phyloP scores from a whole-genome alignment of 1,284 basidiomycete genomes.

The Cryptococcus sp. region DNA sequence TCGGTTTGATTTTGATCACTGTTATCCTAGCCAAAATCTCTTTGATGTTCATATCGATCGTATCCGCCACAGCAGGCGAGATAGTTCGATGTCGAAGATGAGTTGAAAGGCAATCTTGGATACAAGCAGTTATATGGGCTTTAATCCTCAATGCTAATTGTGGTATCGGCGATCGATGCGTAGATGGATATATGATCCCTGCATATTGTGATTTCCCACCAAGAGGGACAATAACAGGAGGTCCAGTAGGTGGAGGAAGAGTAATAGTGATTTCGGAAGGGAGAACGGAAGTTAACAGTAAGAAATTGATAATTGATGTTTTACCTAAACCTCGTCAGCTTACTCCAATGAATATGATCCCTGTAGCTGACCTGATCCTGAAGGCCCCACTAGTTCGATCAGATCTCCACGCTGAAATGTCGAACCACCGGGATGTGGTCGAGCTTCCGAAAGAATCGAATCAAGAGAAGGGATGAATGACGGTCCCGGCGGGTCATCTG shows the following conservation, averaged over 20 bases:
- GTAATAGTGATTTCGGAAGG: constrained; percentile 16
- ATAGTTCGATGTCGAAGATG: background rate
- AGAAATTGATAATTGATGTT: constrained; percentile 22
- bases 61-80: background rate
- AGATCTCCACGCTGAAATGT: constrained; percentile 43
- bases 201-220: constrained; percentile 30
- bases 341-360: constrained; percentile 2
- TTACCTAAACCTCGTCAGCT: constrained; percentile 19
- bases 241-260: background rate
- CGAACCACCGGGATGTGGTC: constrained; percentile 30
- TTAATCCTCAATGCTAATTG: constrained; percentile 18
- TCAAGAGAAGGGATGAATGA: constrained; percentile 40
- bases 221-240: constrained; percentile 14
- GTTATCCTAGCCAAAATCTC: constrained; percentile 14
- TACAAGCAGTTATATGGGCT: constrained; percentile 21
- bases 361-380: constrained; percentile 33
- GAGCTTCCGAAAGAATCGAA: constrained; percentile 18
- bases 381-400: constrained; percentile 39
- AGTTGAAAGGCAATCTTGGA: constrained; percentile 6
- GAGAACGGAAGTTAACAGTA: constrained; percentile 34
- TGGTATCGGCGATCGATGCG: constrained; percentile 19
- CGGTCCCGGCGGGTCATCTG: constrained; percentile 40
- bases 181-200: constrained; percentile 23
- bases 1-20: constrained; percentile 18
- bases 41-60: constrained; percentile 11